Evolutionary conservation across 2,329 filamentous ascomycete genomes (phyloP), one percentile per base, ranked within the genome.

Genomic region (Colletotrichum lindemuthianum): DNA sequence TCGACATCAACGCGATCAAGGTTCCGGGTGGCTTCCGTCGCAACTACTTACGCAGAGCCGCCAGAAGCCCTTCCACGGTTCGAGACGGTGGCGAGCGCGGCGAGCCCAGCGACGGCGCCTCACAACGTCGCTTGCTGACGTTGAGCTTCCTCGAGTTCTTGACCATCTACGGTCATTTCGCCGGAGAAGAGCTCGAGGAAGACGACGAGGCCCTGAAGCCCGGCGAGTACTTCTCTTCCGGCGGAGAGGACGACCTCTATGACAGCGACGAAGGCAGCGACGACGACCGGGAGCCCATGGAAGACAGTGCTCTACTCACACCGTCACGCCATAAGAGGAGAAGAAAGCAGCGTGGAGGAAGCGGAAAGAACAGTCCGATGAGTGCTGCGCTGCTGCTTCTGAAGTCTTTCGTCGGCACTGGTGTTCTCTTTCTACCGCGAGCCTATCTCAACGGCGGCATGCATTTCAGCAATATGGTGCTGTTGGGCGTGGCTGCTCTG

Each of bases 321-420:
- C 87, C 90, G n/a, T 90, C 89, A 13, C 85, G 87, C 70, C 87
- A 89, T 65, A 90, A 88, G 78, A 87, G 92, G 72, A 90, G 89
- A 78, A 89, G 92, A 74, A 95, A 93, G 81, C 83, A 87, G 55
- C 90, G 92, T 45, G 86, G 89, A 56, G 87, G 88, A 32, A 88
- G 86, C 66, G 92, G 94, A 43, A 93, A 89, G 58, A 94, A 92
- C 70, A 91, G 88, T 53, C 89, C 92, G 4, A 89, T 88, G 68
- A 92, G 91, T 67, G 95, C 96, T 9, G 90, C 92, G 10, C 78
- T 97, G 70, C 84, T 99, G 58, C 83, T 99, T 45, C 88, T 99
- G 69, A 99, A 99, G 81, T 98, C 95, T 0, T 99, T 99, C 74
- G 96, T 99, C 51, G 96, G 96, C 16, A 99, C 96, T 0, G 95